Conservation (phyloP, 2,329 filamentous ascomycete species). For the Ascochyta pisi region DNA sequence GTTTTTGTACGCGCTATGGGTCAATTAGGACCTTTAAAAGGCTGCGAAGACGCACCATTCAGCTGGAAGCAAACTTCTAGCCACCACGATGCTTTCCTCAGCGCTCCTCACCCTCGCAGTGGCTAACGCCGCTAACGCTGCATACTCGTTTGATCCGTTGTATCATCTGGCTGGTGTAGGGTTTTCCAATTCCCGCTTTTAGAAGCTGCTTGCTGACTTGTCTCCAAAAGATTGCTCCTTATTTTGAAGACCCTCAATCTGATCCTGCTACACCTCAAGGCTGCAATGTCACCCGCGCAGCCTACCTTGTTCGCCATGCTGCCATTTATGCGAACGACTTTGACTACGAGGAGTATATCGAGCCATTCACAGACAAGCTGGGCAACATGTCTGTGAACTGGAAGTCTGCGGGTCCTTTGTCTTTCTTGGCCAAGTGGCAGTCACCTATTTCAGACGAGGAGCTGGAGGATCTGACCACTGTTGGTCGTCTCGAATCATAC, state of each 20-base stretch:
- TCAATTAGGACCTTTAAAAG: constrained; percentile 1
- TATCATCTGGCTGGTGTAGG: constrained; percentile 55
- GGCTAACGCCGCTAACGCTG: constrained; percentile 36
- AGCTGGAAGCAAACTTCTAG: background rate
- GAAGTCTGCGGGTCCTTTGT: constrained; percentile 61
- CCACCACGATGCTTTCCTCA: constrained; percentile 24
- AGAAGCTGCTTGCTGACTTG: background rate
- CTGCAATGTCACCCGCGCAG: constrained; percentile 58
- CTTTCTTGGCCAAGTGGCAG: constrained; percentile 64
- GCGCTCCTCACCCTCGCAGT: constrained; percentile 34
- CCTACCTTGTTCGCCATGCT: constrained; percentile 59
- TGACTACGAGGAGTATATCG: constrained; percentile 60
- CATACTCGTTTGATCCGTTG: constrained; percentile 56
- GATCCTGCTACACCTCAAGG: constrained; percentile 58
- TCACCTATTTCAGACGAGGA: constrained; percentile 64
- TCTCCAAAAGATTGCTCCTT: constrained; percentile 50
- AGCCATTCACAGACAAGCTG: constrained; percentile 63
- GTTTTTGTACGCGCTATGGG: background rate
- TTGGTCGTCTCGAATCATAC: constrained; percentile 67
- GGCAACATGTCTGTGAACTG: constrained; percentile 66
- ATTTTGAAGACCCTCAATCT: constrained; percentile 58
- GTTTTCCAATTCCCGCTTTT: background rate
- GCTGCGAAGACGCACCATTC: background rate
- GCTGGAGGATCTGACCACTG: constrained; percentile 65
- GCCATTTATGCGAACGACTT: constrained; percentile 62